These are phyloP conservation scores for Hanseniaspora mollemarum DNA, from an alignment of 805 yeast species.

Conservation along the genomic window DNA sequence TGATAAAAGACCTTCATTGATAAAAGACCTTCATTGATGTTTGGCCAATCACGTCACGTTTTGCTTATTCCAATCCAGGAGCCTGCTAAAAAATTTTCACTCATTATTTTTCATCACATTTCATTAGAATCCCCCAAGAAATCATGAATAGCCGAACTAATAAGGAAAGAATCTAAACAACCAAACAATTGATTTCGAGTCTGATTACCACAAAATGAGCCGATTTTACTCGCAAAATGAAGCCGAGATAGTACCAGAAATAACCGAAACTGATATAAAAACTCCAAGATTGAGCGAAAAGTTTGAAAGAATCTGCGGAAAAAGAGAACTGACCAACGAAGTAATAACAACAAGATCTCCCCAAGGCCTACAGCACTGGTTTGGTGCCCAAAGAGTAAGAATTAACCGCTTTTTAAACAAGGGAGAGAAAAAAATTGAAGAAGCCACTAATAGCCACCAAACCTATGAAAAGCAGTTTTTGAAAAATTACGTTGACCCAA, in stretches of 20 bases:
- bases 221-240: conserved; percentile 2
- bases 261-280: background rate
- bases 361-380: conserved; percentile 12
- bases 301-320: conserved; percentile 2
- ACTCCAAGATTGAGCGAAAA: background rate
- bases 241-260: background rate
- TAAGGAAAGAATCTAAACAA: no score
- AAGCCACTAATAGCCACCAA: conserved; percentile 36
- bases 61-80: no score
- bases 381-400: conserved; percentile 19
- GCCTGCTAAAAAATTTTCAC: no score
- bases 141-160: no score
- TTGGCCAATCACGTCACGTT: background rate
- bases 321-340: background rate
- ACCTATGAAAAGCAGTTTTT: conserved; percentile 43
- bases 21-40: no score
- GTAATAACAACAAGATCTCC: conserved; percentile 5
- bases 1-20: no score
- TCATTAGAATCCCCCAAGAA: no score
- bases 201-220: background rate
- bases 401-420: conserved; percentile 16
- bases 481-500: conserved; percentile 26
- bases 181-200: background rate
- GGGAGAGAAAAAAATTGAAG: conserved; percentile 31
- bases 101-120: no score